Evolutionary conservation across 2,329 filamentous ascomycete genomes (phyloP).

Genomic region (Fusarium sarcochroum): DNA sequence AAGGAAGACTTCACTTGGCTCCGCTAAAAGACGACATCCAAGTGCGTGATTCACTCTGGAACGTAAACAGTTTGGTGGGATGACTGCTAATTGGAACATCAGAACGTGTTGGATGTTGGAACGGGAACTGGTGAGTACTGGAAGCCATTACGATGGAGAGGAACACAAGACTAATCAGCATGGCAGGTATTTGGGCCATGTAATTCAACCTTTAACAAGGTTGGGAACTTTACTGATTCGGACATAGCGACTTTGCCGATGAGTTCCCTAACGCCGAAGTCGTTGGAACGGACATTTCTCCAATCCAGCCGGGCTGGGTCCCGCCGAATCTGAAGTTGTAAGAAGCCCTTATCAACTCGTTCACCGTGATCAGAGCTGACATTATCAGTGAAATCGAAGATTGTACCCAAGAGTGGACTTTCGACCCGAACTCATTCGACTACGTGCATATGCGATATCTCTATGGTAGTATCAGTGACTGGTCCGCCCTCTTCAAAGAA

Average conservation of each 20-base stretch:
- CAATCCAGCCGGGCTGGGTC: constrained; percentile 69
- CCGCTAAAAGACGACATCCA: constrained; percentile 46
- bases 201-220: constrained; percentile 22
- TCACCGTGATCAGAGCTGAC: background rate
- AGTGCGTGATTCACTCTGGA: background rate
- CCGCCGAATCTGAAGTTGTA: constrained; percentile 59
- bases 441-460: constrained; percentile 72
- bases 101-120: constrained; percentile 61
- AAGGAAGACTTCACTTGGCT: constrained; percentile 27
- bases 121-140: constrained; percentile 65
- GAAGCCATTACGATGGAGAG: accelerated
- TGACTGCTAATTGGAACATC: constrained; percentile 2
- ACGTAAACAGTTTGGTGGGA: accelerated
- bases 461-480: constrained; percentile 69
- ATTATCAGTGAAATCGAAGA: constrained; percentile 44
- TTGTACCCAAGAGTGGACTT: constrained; percentile 52
- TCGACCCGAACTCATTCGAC: constrained; percentile 61
- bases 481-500: constrained; percentile 66
- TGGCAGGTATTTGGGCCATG: constrained; percentile 60
- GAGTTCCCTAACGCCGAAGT: constrained; percentile 61
- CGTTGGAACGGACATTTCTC: constrained; percentile 68
- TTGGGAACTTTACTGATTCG: accelerated
- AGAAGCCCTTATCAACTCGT: accelerated
- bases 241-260: constrained; percentile 62
- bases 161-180: accelerated